Evolutionary conservation across 352 stramenopile species (phyloP), one percentile per base, ranked within the genome.

Genomic region (Globisporangium mamillatum): DNA sequence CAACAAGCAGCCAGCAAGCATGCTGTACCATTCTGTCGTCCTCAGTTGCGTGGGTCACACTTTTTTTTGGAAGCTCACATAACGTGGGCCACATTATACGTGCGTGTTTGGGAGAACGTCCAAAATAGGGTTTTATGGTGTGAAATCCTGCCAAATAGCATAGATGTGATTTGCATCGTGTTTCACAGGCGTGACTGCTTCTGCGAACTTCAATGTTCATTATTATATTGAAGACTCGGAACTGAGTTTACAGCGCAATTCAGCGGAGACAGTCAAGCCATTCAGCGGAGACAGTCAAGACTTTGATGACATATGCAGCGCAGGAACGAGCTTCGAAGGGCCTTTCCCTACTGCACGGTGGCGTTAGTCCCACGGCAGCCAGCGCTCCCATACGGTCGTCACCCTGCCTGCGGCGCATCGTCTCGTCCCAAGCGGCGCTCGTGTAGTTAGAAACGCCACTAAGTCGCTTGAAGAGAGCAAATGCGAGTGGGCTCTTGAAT

Each of bases 131-230:
- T 59, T 44, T 60, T 29, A 25, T 44, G 27, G 27, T 22, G 34
- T 22, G 16, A 14, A 14, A 59, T 18, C 25, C 18, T 22, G 3
- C 27, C 18, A 29, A 61, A 41, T 4, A 14, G 16, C n/a, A 60
- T 60, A 46, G 7, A 60, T 46, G 55, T 60, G 55, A 60, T 32
- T 27, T 0, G 2, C 55, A 60, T 29, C 20, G 18, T 60, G 55
- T 46, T 60, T 44, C 18, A 10, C 20, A 25, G 55, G 7, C 18
- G n/a, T 22, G 54, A n/a, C 54, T 60, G 54, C 22, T 29, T 24
- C 10, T 3, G 53, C 52, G 25, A 60, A 46, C 55, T 60, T 60
- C 55, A 60, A 46, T 46, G 38, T 46, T 46, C 38, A 60, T 32
- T 60, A 20, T 32, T 32, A 32, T 32, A 32, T 60, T 18, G 29